Conservation (phyloP, 441 rosid genomes). For the Arabidopsis hybrid region DNA sequence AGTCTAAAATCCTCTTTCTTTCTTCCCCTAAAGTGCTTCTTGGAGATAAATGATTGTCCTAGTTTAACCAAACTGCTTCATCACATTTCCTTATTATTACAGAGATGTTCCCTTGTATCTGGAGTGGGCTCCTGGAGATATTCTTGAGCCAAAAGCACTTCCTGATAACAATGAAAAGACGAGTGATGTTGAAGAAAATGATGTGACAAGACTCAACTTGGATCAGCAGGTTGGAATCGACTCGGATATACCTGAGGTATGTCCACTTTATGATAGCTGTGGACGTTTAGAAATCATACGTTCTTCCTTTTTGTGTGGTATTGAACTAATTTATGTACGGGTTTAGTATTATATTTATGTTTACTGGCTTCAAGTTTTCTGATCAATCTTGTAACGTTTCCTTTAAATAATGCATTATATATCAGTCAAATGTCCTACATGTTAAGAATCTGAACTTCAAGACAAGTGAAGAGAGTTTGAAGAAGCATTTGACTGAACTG, state of each 20-base stretch:
- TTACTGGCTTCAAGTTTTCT: too few relatives aligned
- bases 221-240: too few relatives aligned
- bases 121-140: conserved; percentile 91
- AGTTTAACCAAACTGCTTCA: conserved; percentile 21
- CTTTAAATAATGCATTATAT: conserved; percentile 26
- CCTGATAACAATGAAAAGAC: conserved; percentile 49
- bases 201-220: too few relatives aligned
- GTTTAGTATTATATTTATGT: conserved; percentile 7
- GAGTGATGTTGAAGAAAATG: neutral
- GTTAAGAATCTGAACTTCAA: conserved; percentile 91
- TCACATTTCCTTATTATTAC: conserved; percentile 38
- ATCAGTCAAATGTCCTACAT: conserved; percentile 81
- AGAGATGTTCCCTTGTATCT: conserved; percentile 91
- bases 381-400: neutral
- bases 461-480: conserved; percentile 78
- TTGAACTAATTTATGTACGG: neutral
- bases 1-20: conserved; percentile 2
- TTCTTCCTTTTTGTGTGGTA: too few relatives aligned
- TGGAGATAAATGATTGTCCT: conserved; percentile 14
- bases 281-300: neutral
- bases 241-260: too few relatives aligned
- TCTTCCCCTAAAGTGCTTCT: conserved; percentile 6
- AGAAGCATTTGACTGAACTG: conserved; percentile 64
- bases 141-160: conserved; percentile 57
- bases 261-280: conserved; percentile 6